Evolutionary conservation across 306 rosid genomes (phyloP).

Genomic region (Psophocarpus tetragonolobus): DNA sequence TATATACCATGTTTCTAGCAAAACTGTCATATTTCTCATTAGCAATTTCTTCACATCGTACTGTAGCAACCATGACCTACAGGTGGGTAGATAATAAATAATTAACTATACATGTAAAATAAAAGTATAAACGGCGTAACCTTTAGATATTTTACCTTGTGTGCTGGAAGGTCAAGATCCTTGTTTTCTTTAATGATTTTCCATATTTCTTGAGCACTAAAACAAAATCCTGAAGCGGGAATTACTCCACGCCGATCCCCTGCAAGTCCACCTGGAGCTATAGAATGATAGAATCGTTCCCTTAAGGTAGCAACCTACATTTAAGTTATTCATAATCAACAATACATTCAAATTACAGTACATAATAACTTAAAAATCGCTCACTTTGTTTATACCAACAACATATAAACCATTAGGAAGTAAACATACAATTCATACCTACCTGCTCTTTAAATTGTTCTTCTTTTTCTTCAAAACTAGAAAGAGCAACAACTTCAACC

Average conservation of each 20-base stretch:
- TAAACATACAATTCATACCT: conserved; percentile 45
- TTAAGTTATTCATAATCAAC: conserved; percentile 26
- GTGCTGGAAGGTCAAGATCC: conserved; percentile 96
- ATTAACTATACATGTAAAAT: conserved; percentile 14
- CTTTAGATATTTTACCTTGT: conserved; percentile 57
- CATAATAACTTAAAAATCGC: not conserved
- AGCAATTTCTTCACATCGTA: conserved; percentile 93
- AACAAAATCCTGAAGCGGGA: conserved; percentile 94
- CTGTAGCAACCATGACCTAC: conserved; percentile 97
- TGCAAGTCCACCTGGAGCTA: conserved; percentile 89
- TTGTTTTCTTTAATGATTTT: conserved; percentile 86
- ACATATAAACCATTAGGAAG: conserved; percentile 20
- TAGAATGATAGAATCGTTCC: conserved; percentile 76
- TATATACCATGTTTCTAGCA: conserved; percentile 66
- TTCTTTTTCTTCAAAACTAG: conserved; percentile 93
- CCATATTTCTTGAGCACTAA: conserved; percentile 89
- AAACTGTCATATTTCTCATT: conserved; percentile 64
- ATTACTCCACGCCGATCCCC: conserved; percentile 92
- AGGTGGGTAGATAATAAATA: conserved; percentile 19
- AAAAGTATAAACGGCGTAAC: conserved; percentile 10
- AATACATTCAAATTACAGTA: not conserved
- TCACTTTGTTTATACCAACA: conserved; percentile 11
- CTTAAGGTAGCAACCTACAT: conserved; percentile 77
- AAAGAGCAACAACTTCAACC: conserved; percentile 93
- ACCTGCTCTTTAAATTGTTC: conserved; percentile 91